Evolutionary conservation across 2,329 filamentous ascomycete genomes (phyloP), one percentile per base, ranked within the genome.

Genomic region (Venturia effusa): DNA sequence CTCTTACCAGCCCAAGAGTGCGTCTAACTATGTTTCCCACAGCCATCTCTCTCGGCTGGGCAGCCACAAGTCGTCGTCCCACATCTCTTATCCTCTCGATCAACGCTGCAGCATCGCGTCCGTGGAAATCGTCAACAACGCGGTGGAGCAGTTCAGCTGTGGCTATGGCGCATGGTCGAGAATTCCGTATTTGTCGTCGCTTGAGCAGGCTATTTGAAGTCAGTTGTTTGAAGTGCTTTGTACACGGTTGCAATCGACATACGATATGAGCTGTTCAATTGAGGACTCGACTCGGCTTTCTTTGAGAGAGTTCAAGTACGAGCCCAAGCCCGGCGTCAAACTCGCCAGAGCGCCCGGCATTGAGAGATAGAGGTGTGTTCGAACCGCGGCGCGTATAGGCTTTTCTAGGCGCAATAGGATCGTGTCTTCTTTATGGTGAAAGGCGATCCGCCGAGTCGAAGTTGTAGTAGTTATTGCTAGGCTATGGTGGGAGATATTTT

Each of bases 1-100:
- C 92, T 61, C 94, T 86, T 68, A 99, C 94, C 67, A 99, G 82
- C 54, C 92, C 90, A 43, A 99, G 80, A 2, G 97, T 89, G 67
- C 94, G 87, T 66, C 92, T 86, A 59, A 97, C 90, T 69, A 99
- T 92, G 72, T 99, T 99, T 62, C 92, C 93, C 55, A 97, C 91
- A 5, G 92, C 90, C 69, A 96, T 87, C 77, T 97, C 94, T 66
- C 88, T 85, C 19, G 93, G 93, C 70, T 96, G 91, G 8, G 94
- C 92, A 64, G 88, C 84, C 41, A 89, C 87, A 54, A 99, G 81
- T 64, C 86, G 84, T 69, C 86, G 83, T 64, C 94, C 94, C 30
- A 93, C 86, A 66, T 86, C 83, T 68, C 89, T 87, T 66, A 99
- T 87, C 68, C 90, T 87, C 69, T 88, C 84, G 65, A 97, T 85